Evolutionary conservation across 192 early-diverging fungal genomes (phyloP), one percentile per base, ranked within the genome.

Genomic region (Mortierella alpina): DNA sequence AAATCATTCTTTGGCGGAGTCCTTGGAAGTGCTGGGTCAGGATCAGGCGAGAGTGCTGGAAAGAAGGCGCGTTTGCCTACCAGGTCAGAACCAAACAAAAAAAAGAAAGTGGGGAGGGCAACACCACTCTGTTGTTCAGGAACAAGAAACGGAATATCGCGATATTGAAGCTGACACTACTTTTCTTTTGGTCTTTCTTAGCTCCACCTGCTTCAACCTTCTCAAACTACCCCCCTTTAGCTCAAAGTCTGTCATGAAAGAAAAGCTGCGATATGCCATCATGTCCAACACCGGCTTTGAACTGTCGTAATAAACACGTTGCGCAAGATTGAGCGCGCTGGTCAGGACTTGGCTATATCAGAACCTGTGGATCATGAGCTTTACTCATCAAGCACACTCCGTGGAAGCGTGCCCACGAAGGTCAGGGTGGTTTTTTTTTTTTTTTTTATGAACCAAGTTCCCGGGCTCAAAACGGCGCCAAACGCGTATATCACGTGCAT

Each of bases 251-350:
- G 72, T 83, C 44, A 65, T 86, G n/a, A 71, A 68, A 66, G 91
- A 88, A 54, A 94, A 94, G 65, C 65, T 94, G 47, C 82, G 85
- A 47, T 92, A 93, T 70, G 90, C 92, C 0, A 92, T 95, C 59
- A 83, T 86, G 54, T 84, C 89, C 10, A 90, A 90, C 45, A 89
- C 91, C 6, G 93, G 93, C 7, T 95, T 94, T 83, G 93, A 94
- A 56, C 70, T 94, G n/a, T 80, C 76, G 45, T 80, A 59, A 64
- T 5, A 31, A 31, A 31, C 31, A 31, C 31, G 31, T 31, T 2
- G 31, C 31, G 31, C 31, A 31, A 3, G 31, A 31, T 31, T 31
- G 31, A 31, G 31, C 31, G 31, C 31, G 31, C 31, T 31, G 31
- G 31, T 31, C 31, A 31, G 31, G 31, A 31, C 31, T 31, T 31